A percentile compares a stretch with the other conserved stretches of the same genome.
Conservation (phyloP, 1,284 basidiomycete genomes). For the Athelia sp. region DNA sequence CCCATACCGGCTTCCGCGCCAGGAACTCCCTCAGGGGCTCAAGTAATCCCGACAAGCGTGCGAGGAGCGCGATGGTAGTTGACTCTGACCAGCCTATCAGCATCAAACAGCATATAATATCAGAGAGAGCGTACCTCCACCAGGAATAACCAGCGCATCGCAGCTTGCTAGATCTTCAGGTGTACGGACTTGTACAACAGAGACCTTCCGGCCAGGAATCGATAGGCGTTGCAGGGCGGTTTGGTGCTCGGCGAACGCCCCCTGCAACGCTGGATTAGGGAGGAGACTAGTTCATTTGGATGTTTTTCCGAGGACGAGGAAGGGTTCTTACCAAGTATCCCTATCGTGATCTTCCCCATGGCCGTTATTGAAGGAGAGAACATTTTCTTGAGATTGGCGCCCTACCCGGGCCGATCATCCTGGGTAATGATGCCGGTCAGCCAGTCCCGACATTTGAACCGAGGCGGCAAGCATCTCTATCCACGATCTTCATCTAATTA, state of each 20-base stretch:
- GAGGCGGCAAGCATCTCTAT: too few relatives aligned
- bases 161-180: constrained; percentile 73
- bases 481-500: too few relatives aligned
- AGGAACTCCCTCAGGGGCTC: constrained; percentile 75
- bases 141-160: constrained; percentile 88
- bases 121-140: constrained; percentile 68
- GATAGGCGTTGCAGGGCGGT: constrained; percentile 58
- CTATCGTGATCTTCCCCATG: constrained; percentile 10
- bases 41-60: constrained; percentile 73
- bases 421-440: too few relatives aligned
- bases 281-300: constrained; percentile 5
- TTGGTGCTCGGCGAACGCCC: constrained; percentile 90
- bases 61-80: constrained; percentile 89
- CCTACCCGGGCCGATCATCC: too few relatives aligned
- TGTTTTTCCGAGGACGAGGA: background rate
- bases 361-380: too few relatives aligned
- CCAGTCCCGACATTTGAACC: too few relatives aligned
- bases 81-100: constrained; percentile 58
- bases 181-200: constrained; percentile 69
- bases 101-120: background rate
- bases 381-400: too few relatives aligned
- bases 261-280: constrained; percentile 76
- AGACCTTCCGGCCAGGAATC: constrained; percentile 34
- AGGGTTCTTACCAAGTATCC: constrained; percentile 21
- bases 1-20: constrained; percentile 80